Evolutionary conservation across 1,284 basidiomycete species (phyloP), one percentile per base, ranked within the genome.

Genomic region (Ustilago bromivora): DNA sequence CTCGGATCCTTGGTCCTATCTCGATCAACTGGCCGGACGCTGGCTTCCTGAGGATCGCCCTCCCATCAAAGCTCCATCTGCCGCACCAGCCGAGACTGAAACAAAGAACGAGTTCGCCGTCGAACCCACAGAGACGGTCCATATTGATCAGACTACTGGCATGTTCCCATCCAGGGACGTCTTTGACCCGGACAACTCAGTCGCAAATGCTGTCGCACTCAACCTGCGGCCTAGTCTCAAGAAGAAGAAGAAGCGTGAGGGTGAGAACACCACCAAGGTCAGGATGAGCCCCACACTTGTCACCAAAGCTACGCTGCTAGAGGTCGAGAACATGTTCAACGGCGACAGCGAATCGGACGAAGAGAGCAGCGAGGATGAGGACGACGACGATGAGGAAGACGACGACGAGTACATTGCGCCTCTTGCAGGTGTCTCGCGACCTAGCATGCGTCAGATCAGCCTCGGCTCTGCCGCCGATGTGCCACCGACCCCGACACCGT

Each of bases 251-350:
- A 73, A 66, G 61, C 70, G 75, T 23, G 65, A 71, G 2, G 73
- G 73, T 43, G 70, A 70, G 4, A 66, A 61, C 49, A 73, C 76
- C 31, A 65, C 60, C 55, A 63, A 66, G 53, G 41, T 60, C 36
- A 38, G 67, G 3, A 76, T 76, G 70, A 81, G 76, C 32, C 80
- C 80, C 10, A 83, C 82, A 2, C 70, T 83, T 31, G 71, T 83
- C 54, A 86, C 83, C 52, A 81, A 77, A 52, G 83, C 81, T 2
- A 78, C 82, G 12, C 74, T 79, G 52, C 61, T 71, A 53, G 82
- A 86, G 55, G 84, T 85, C 23, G 68, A 79, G 53, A 71, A 60
- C 71, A 84, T 84, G 82, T 85, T 85, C 66, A 85, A 84, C 56
- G 84, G 84, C 40, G 76, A 80, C 53, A 66, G 60, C 35, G 71